phyloP scores from a whole-genome alignment of 768 basidiomycete species.

The Leucosporidium creatinivorum region DNA sequence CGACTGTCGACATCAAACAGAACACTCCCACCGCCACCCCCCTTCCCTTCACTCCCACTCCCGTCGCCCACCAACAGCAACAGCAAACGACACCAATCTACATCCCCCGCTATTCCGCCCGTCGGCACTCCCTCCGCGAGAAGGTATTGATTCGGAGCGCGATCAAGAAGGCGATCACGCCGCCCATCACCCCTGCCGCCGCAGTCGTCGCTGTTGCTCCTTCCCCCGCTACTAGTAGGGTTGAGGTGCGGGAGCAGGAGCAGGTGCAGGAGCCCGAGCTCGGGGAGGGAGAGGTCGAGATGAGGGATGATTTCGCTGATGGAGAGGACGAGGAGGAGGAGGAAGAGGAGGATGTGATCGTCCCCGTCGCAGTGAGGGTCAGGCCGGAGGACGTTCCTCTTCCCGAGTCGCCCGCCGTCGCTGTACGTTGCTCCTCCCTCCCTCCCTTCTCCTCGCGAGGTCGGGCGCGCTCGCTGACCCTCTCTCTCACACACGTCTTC shows the following conservation, averaged over 20 bases:
- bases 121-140: conserved; percentile 13
- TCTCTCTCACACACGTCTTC: too few relatives aligned
- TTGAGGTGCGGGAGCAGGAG: too few relatives aligned
- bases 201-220: too few relatives aligned
- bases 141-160: conserved; percentile 9
- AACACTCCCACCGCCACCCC: not conserved
- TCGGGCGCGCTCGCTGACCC: not conserved
- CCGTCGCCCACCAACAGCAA: not conserved
- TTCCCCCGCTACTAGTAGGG: too few relatives aligned
- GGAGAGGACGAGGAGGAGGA: not conserved
- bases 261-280: too few relatives aligned
- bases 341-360: not conserved
- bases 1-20: not conserved
- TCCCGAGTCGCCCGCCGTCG: not conserved
- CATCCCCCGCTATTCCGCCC: conserved; percentile 32
- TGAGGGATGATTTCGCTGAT: not conserved
- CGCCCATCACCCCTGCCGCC: not conserved
- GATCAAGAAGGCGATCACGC: not conserved
- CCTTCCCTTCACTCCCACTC: not conserved
- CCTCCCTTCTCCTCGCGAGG: not conserved
- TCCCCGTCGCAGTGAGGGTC: not conserved
- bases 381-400: not conserved
- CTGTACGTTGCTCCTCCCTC: not conserved
- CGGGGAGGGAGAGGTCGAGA: too few relatives aligned
- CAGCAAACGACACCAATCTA: not conserved